Evolutionary conservation across 108 stramenopile genomes (phyloP), one percentile per base, ranked within the genome.

Genomic region (Bacterosira constricta): DNA sequence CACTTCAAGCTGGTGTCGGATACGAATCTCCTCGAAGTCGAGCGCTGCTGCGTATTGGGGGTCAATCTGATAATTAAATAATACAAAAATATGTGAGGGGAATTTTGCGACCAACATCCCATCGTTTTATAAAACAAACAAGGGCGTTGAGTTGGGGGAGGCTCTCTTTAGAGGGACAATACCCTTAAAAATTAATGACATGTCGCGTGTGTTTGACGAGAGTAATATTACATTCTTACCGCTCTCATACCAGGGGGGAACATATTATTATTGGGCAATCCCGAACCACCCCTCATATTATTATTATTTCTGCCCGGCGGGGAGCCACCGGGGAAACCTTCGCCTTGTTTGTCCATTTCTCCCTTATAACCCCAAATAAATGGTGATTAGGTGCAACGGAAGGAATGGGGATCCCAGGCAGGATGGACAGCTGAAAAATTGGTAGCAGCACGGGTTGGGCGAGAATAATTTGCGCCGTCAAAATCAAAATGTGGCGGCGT

Each of bases 11-110:
- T 75, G 61, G 8, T 57, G 44, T n/a, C 64, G 64, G 7, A 65
- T 47, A 4, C 58, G 73, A 25, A 75, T 46, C 37, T 75, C 73
- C 49, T 75, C 73, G 36, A 58, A 75, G 18, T 75, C 73, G 37
- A 66, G 73, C 20, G 73, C 73, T 8, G 64, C 57, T 45, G 35
- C 35, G 27, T 64, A 66, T 35, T 71, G 70, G 53, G 73, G 50
- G 23, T 60, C 73, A 17, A 75, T 35, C 49, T 66, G 64, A 45
- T 42, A 35, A 42, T 8, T 37, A 55, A 12, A 34, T 23, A 35
- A 55, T 37, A 6, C 29, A 54, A 39, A 50, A 31, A 17, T 13
- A 45, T 36, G 53, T 39, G 15, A 26, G 11, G 18, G 2, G 13
- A 11, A 30, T 2, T 2, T 3, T 17, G 37, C 37, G 41, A 30